Conservation (phyloP, 2,329 filamentous ascomycete genomes). For the Ceratocystiopsis minuta region DNA sequence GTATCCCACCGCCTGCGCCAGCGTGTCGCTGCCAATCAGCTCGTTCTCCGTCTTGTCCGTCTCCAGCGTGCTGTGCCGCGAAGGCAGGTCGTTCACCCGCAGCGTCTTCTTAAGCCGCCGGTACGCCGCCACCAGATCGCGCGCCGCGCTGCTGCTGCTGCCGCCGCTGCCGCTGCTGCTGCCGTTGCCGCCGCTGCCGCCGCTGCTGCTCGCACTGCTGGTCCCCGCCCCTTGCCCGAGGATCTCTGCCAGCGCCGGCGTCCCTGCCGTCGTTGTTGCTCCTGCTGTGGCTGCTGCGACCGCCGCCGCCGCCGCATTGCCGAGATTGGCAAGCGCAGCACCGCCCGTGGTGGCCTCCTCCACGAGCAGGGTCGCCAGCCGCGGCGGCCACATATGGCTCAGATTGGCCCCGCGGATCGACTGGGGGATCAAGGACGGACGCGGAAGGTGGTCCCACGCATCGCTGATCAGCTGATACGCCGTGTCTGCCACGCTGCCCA, state of each 20-base stretch:
- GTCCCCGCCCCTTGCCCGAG: too few relatives aligned
- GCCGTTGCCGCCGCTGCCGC: not conserved
- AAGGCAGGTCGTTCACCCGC: constrained; percentile 32
- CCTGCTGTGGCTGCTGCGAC: not conserved
- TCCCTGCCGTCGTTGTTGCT: not conserved
- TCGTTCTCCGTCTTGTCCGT: constrained; percentile 20
- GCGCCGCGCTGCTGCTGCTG: constrained; percentile 18
- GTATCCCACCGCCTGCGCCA: constrained; percentile 54
- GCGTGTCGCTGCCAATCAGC: constrained; percentile 35
- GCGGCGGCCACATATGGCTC: too few relatives aligned
- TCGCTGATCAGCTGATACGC: constrained; percentile 19
- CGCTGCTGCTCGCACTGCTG: not conserved
- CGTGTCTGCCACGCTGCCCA: constrained; percentile 22
- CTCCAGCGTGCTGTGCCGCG: constrained; percentile 18
- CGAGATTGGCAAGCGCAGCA: too few relatives aligned
- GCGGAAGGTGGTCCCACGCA: constrained; percentile 21
- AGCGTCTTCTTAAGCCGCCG: constrained; percentile 41
- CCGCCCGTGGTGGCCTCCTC: too few relatives aligned
- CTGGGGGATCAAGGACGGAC: constrained; percentile 12
- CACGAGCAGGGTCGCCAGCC: too few relatives aligned
- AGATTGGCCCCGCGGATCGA: not conserved
- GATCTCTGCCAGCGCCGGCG: constrained; percentile 1
- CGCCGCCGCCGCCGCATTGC: too few relatives aligned
- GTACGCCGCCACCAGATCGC: constrained; percentile 43
- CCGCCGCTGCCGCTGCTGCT: not conserved